Percentiles rank a stretch among this genome's conserved stretches.
These are phyloP conservation scores for Tetraselmis striata DNA, from an alignment of 139 green algal species.

Conservation along the genomic window DNA sequence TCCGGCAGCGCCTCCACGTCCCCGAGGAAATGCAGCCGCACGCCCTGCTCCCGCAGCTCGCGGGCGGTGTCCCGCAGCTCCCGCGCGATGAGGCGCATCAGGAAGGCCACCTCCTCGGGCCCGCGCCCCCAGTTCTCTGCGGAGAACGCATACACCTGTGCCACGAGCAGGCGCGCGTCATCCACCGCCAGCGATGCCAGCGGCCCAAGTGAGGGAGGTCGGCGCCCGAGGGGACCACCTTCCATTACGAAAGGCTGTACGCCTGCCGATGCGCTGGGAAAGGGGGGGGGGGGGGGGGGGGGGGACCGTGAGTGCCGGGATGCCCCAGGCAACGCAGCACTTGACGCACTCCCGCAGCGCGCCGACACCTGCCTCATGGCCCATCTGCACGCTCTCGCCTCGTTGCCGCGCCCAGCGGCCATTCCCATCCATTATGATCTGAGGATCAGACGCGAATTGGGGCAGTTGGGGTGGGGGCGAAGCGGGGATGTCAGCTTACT, in stretches of 20 bases:
- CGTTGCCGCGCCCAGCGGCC: slow-evolving; percentile 45
- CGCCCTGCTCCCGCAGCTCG: slow-evolving; percentile 27
- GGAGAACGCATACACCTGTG: slow-evolving; percentile 56
- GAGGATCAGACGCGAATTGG: background rate
- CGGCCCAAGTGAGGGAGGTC: no score
- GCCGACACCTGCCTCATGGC: slow-evolving; percentile 46
- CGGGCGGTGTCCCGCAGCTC: slow-evolving; percentile 29
- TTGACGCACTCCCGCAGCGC: slow-evolving; percentile 41
- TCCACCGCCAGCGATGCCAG: background rate
- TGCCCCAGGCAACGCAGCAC: slow-evolving; percentile 30
- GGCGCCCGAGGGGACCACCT: no score
- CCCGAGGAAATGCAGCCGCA: slow-evolving; percentile 59
- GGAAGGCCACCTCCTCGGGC: slow-evolving; percentile 46
- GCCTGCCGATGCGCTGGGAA: no score
- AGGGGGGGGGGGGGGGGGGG: background rate
- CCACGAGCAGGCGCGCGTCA: background rate
- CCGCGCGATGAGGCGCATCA: slow-evolving; percentile 55
- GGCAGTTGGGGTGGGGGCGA: no score
- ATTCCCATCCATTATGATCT: slow-evolving; percentile 75
- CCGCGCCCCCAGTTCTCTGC: slow-evolving; percentile 68
- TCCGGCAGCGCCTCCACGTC: slow-evolving; percentile 34
- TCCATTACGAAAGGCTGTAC: no score
- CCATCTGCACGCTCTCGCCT: slow-evolving; percentile 17
- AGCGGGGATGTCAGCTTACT: no score
- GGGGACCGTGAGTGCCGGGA: slow-evolving; percentile 63